Base-by-base conservation (phyloP, 2,329 filamentous ascomycete genomes). In the Geosmithia flava region DNA sequence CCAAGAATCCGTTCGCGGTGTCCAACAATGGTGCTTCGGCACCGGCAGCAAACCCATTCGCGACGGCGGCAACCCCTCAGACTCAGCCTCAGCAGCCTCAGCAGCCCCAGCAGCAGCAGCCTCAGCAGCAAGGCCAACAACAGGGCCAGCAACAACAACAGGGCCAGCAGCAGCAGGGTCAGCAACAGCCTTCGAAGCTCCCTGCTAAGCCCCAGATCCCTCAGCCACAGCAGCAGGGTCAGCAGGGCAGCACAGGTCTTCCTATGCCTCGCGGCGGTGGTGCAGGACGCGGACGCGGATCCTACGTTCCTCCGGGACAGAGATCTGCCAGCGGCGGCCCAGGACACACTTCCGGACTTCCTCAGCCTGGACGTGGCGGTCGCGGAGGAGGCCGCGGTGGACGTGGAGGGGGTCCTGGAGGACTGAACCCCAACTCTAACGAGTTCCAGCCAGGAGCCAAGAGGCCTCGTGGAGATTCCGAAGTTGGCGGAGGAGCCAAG, bases 381-480 rank as follows among this genome's bases (percentile, higher is more conserved):
- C 66, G 74, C 43, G 71, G 73, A 23, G 69, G 65, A 44, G 57
- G 54, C 16, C 55, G 67, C 41, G 66, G 67, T 20, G 64, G 68
- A 30, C 66, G 72, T 20, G 62, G 62, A 11, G 48, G 49, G 8
- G 65, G 23, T 27, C 23, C 23, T 27, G 23, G 51, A 6, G 64
- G 50, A 11, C 55, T 80, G 54, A 80, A 76, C 53, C 69, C 72
- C 1, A 63, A 63, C 13, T 76, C 72, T 10, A 65, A 70, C 45
- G 79, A 81, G 49, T 74, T 78, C 54, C 76, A 78, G 42, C 71
- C 74, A 8, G 75, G 76, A 3, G 75, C 69, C 53, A 80, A 81
- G 62, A 68, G 77, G 27, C 69, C 74, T 15, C 67, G 77, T 47
- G 75, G 78, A 45, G 77, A 81, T 48, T 66, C 63, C 1, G 68